These are phyloP conservation scores for Puccinellia tenuiflora DNA, from an alignment of 176 grass and related monocot genomes.

Conservation along the genomic window DNA sequence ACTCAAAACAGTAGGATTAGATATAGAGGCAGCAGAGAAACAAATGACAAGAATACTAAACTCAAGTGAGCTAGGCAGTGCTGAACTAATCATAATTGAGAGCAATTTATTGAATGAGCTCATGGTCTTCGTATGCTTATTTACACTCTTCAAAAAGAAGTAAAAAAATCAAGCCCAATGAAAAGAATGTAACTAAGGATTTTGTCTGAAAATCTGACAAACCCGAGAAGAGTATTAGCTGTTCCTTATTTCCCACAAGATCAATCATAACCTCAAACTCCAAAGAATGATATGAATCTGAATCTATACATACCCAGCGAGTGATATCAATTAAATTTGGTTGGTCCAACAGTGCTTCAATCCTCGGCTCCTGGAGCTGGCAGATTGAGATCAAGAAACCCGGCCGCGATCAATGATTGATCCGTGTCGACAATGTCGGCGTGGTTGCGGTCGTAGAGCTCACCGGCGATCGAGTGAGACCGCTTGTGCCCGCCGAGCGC, in stretches of 20 bases:
- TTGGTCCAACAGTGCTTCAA: conserved; percentile 5
- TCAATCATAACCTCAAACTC: conserved; percentile 15
- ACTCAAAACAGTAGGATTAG: not conserved
- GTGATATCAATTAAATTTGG: not conserved
- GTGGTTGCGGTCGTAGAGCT: not conserved
- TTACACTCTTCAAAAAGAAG: not conserved
- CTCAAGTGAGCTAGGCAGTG: conserved; percentile 4
- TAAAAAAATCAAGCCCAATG: not conserved
- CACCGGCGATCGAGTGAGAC: conserved; percentile 46
- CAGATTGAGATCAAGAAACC: conserved; percentile 63
- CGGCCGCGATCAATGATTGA: not conserved
- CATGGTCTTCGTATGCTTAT: conserved; percentile 22
- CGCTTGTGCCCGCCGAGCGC: conserved; percentile 91
- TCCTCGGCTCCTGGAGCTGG: conserved; percentile 47
- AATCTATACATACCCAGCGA: conserved; percentile 19
- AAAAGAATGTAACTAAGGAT: not conserved
- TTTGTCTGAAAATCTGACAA: not conserved
- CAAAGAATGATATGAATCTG: conserved; percentile 34
- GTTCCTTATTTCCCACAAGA: conserved; percentile 2
- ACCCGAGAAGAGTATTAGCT: not conserved
- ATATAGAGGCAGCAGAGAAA: conserved; percentile 9
- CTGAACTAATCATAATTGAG: not conserved
- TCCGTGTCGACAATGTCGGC: not conserved
- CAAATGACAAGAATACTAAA: not conserved
- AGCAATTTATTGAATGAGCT: not conserved